Conservation (phyloP, 495 filamentous ascomycete species). For the Letharia lupina region DNA sequence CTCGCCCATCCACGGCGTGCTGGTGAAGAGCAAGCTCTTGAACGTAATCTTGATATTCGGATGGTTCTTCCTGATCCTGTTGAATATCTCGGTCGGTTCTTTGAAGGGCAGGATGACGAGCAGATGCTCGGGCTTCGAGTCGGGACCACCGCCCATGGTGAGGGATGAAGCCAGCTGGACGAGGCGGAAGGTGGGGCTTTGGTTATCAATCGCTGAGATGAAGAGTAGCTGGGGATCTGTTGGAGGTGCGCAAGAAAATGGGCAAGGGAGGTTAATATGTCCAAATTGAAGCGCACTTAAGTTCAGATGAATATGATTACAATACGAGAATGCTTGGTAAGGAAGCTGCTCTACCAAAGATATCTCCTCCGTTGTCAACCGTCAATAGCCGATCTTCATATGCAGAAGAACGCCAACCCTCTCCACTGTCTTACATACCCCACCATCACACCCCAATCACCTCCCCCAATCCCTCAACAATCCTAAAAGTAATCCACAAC, state of each 20-base stretch:
- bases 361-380: background rate
- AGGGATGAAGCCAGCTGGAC: constrained; percentile 5
- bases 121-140: constrained; percentile 29
- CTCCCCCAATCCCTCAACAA: background rate
- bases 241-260: background rate
- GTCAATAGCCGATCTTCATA: background rate
- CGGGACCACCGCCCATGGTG: constrained; percentile 32
- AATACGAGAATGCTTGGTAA: background rate
- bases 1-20: constrained; percentile 11
- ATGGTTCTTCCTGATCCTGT: constrained; percentile 40
- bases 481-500: background rate
- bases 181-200: constrained; percentile 3
- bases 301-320: too few species aligned
- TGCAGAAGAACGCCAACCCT: background rate
- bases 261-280: background rate
- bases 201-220: background rate
- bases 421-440: background rate
- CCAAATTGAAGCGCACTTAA: too few species aligned
- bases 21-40: constrained; percentile 16
- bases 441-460: background rate
- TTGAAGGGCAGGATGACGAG: constrained; percentile 41
- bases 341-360: background rate
- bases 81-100: constrained; percentile 34
- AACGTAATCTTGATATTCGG: constrained; percentile 44
- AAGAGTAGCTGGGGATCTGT: background rate